phyloP scores from a whole-genome alignment of 169 alveolate species.

The Plasmodium berghei region DNA sequence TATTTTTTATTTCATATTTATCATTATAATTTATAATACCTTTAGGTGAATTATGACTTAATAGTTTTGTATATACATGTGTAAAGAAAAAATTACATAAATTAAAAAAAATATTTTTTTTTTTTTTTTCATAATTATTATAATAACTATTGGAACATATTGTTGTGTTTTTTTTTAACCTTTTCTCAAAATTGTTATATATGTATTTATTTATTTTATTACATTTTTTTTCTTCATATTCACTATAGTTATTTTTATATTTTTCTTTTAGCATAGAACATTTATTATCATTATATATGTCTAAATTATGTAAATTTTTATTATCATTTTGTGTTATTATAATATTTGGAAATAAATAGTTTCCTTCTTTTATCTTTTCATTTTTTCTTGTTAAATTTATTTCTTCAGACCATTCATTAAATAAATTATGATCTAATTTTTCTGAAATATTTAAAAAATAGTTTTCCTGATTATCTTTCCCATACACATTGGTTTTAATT shows the following conservation, averaged over 20 bases:
- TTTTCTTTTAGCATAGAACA: no score
- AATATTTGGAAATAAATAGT: no score
- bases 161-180: background rate
- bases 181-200: background rate
- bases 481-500: background rate
- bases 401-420: background rate
- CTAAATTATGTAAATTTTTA: no score
- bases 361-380: background rate
- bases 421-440: background rate
- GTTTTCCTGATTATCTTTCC: background rate
- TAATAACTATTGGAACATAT: background rate
- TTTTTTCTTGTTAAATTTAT: background rate
- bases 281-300: no score
- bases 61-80: constrained; percentile 16
- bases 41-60: constrained; percentile 18
- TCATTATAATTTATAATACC: constrained; percentile 45
- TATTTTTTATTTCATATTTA: constrained; percentile 41
- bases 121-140: constrained; percentile 9
- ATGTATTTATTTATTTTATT: background rate
- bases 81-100: constrained; percentile 35
- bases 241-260: background rate
- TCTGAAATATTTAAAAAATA: background rate
- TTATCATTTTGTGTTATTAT: no score
- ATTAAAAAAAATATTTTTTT: background rate
- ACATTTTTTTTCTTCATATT: background rate